A percentile compares a stretch with the other conserved stretches of the same genome.
These are phyloP conservation scores for Chrysanthemum seticuspe DNA, from an alignment of 129 eudicot species.

Conservation along the genomic window DNA sequence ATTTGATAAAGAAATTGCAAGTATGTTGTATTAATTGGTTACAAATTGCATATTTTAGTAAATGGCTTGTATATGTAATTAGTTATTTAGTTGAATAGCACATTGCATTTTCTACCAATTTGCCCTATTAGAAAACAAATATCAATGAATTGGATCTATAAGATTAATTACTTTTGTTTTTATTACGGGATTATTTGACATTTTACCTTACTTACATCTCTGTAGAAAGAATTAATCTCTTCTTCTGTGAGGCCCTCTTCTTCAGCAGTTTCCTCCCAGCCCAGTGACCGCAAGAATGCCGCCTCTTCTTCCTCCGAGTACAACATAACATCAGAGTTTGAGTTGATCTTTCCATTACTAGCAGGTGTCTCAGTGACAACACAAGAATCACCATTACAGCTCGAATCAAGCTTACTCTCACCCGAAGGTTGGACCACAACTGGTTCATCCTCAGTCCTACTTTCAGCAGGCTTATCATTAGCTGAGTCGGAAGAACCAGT, in stretches of 20 bases:
- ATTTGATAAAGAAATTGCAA: too few species aligned
- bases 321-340: constrained; percentile 32
- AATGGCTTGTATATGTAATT: too few species aligned
- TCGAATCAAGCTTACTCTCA: constrained; percentile 28
- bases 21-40: too few species aligned
- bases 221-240: constrained; percentile 77
- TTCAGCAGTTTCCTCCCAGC: constrained; percentile 87
- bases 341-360: constrained; percentile 35
- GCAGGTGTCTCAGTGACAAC: constrained; percentile 20
- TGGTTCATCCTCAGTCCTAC: constrained; percentile 12
- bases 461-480: constrained; percentile 44
- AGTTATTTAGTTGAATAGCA: too few species aligned
- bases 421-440: constrained; percentile 25
- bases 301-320: constrained; percentile 86
- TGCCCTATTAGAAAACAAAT: not conserved
- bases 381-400: constrained; percentile 40
- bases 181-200: not conserved
- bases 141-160: too few species aligned
- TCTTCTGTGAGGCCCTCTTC: constrained; percentile 93
- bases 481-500: constrained; percentile 40
- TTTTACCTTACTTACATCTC: constrained; percentile 50
- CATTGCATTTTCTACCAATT: too few species aligned
- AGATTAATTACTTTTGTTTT: too few species aligned
- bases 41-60: too few species aligned
- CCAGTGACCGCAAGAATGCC: constrained; percentile 69